Base-by-base conservation (phyloP, 1,284 basidiomycete species). In the Salmacisia buchloeana region DNA sequence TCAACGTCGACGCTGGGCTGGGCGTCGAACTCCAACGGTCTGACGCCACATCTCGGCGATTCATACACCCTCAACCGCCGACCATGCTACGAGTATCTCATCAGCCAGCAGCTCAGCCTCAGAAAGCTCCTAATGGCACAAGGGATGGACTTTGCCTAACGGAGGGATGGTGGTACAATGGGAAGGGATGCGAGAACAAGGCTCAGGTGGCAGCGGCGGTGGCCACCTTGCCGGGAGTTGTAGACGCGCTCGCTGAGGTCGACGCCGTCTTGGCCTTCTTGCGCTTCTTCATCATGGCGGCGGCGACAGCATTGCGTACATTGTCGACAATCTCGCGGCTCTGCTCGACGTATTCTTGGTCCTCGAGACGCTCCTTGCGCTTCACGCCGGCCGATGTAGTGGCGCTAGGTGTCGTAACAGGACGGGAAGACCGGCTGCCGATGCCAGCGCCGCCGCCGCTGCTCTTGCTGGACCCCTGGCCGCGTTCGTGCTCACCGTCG, bases 301-400 rank as follows among this genome's bases (percentile, higher is more conserved):
- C 85, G 58, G 88, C 85, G 3, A 98, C 94, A 0, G 94, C 94
- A 68, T 84, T 91, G 82, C 91, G 90, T 27, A 97, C 94, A 70
- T 86, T 88, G 69, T 96, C 93, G 10, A 93, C 91, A 52, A 97
- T 87, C 76, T 97, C 93, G 76, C 86, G 84, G 75, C 89, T 94
- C 82, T 97, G 89, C 76, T 97, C 93, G 38, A 98, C 80, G 76
- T 90, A 97, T 80, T 94, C 88, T 12, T 86, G 88, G 77, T 98
- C 94, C 58, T 97, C 92, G 62, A 97, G 87, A 43, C 91, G 86
- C 29, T 75, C 75, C 64, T 76, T 76, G 71, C 91, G 88, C 80
- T 94, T 96, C 82, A 86, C 88, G 33, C 89, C 88, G 7, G 64
- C 59, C 49, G 25, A 5, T 34, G 23, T 46, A 21, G 58, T n/a